Evolutionary conservation across 2,329 filamentous ascomycete species (phyloP).

Genomic region (Colletotrichum salicis): DNA sequence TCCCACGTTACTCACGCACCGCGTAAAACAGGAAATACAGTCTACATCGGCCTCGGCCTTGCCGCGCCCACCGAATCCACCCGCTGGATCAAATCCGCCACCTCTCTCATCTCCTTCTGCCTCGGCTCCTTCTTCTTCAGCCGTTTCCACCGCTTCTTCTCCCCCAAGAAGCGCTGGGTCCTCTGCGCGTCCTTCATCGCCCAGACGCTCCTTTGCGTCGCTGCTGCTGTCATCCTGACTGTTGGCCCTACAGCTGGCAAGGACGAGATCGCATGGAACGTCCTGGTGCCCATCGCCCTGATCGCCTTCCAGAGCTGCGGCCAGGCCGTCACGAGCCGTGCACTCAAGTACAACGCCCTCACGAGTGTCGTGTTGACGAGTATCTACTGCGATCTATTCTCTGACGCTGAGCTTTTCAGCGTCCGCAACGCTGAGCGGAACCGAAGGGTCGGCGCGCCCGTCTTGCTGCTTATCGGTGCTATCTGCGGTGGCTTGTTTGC

Average conservation of each 20-base stretch:
- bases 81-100: constrained; percentile 78
- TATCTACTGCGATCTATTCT: constrained; percentile 84
- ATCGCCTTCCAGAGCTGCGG: constrained; percentile 82
- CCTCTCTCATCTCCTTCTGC: constrained; percentile 77
- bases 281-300: constrained; percentile 73
- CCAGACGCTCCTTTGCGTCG: constrained; percentile 61
- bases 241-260: constrained; percentile 52
- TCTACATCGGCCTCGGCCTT: constrained; percentile 82
- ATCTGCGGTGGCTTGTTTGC: constrained; percentile 62
- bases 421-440: constrained; percentile 61
- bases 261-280: constrained; percentile 65
- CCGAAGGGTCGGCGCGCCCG: constrained; percentile 59
- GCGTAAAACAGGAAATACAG: constrained; percentile 70
- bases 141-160: constrained; percentile 72
- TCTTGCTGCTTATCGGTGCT: constrained; percentile 61
- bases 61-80: constrained; percentile 63
- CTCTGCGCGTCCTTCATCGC: constrained; percentile 67
- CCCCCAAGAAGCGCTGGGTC: constrained; percentile 72
- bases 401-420: constrained; percentile 64
- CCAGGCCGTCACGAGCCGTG: constrained; percentile 79
- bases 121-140: constrained; percentile 78
- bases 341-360: constrained; percentile 74
- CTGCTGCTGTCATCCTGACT: constrained; percentile 55
- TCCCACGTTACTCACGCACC: neutral
- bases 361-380: constrained; percentile 85